Conservation (phyloP, 1,284 basidiomycete genomes). For the Malassezia sympodialis region DNA sequence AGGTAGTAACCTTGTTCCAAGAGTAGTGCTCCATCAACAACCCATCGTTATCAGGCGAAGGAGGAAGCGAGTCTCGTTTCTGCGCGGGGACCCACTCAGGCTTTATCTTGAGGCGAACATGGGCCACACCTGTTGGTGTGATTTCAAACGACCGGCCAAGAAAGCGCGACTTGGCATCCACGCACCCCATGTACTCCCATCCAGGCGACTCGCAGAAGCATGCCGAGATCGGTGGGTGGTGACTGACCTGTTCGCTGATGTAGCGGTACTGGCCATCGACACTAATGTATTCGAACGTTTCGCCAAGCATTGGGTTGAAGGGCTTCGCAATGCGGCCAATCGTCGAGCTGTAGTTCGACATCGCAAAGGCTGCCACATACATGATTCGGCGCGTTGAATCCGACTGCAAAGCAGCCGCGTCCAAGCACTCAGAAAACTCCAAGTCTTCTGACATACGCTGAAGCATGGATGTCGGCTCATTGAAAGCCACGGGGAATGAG, state of each 20-base stretch:
- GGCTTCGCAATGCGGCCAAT: constrained; percentile 53
- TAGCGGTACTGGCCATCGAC: constrained; percentile 73
- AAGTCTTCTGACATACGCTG: constrained; percentile 55
- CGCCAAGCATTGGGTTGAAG: constrained; percentile 54
- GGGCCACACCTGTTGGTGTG: constrained; percentile 82
- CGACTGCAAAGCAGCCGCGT: constrained; percentile 65
- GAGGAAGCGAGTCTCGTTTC: constrained; percentile 15
- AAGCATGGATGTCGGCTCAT: constrained; percentile 70
- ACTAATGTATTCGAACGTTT: constrained; percentile 89
- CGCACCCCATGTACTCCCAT: constrained; percentile 76
- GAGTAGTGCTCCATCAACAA: constrained; percentile 61
- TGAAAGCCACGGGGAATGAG: constrained; percentile 89
- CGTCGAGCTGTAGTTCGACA: constrained; percentile 95
- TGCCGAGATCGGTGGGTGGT: constrained; percentile 94
- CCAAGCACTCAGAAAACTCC: constrained; percentile 52
- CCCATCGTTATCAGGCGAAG: neutral
- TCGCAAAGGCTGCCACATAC: constrained; percentile 90
- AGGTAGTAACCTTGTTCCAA: constrained; percentile 66
- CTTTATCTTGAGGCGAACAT: constrained; percentile 66
- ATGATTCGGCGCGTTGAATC: constrained; percentile 77
- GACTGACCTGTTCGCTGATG: constrained; percentile 85
- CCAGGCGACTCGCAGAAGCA: constrained; percentile 67
- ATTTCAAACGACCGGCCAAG: constrained; percentile 88
- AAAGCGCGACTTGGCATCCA: constrained; percentile 45
- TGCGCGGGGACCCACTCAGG: constrained; percentile 22